These are phyloP conservation scores for Phytophthora hybrid DNA, from an alignment of 352 stramenopile species.

Conservation along the genomic window DNA sequence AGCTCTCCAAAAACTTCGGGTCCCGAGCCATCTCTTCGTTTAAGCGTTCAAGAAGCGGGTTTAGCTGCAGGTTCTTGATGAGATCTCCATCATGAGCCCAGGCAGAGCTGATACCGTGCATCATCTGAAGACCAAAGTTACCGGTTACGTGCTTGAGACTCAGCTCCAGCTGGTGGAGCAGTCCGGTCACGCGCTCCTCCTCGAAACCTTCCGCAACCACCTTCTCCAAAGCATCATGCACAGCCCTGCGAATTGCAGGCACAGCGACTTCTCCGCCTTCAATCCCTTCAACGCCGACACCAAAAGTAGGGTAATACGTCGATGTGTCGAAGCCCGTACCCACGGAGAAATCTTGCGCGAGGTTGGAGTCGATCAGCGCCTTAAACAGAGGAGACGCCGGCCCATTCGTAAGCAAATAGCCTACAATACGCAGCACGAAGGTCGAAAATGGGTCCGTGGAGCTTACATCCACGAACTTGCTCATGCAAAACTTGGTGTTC, in stretches of 20 bases:
- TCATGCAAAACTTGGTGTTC: constrained; percentile 85
- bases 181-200: constrained; percentile 67
- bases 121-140: constrained; percentile 84
- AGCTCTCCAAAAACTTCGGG: constrained; percentile 72
- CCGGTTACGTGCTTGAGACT: constrained; percentile 86
- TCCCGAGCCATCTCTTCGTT: constrained; percentile 68
- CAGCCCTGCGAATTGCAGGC: constrained; percentile 67
- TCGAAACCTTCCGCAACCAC: constrained; percentile 81
- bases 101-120: constrained; percentile 75
- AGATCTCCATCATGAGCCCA: constrained; percentile 79
- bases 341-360: constrained; percentile 82
- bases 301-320: constrained; percentile 80
- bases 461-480: constrained; percentile 72
- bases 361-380: constrained; percentile 76
- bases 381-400: constrained; percentile 86
- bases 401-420: constrained; percentile 81
- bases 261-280: constrained; percentile 52
- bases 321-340: constrained; percentile 85
- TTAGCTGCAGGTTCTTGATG: constrained; percentile 72
- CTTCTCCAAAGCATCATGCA: constrained; percentile 56
- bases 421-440: constrained; percentile 83
- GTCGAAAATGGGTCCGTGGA: constrained; percentile 80
- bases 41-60: constrained; percentile 68
- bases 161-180: constrained; percentile 86
- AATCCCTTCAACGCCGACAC: constrained; percentile 82